A percentile compares a stretch with the other conserved stretches of the same genome.
Conservation (phyloP, 345 rosid genomes). For the Barbarea vulgaris region DNA sequence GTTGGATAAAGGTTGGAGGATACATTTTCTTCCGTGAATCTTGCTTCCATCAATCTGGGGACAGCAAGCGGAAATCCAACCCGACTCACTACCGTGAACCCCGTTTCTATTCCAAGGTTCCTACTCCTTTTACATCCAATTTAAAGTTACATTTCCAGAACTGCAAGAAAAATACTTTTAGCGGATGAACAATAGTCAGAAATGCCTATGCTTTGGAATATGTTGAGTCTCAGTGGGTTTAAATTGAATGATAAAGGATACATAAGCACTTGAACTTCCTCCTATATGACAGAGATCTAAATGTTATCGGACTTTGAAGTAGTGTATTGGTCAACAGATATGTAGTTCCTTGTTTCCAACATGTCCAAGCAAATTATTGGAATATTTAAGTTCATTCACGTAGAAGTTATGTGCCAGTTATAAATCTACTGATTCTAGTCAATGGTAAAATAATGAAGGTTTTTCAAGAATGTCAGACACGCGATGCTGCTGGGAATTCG, state of each 20-base stretch:
- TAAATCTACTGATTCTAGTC: not conserved
- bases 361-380: not conserved
- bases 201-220: not conserved
- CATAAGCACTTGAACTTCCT: not conserved
- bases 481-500: constrained; percentile 65
- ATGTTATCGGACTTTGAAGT: constrained; percentile 1
- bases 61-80: constrained; percentile 70
- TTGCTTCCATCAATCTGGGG: constrained; percentile 98
- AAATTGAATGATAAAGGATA: not conserved
- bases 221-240: not conserved
- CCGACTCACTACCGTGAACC: constrained; percentile 99
- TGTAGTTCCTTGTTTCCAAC: not conserved
- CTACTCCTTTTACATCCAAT: constrained; percentile 8
- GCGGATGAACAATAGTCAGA: not conserved
- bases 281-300: not conserved
- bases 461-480: constrained; percentile 68
- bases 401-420: not conserved
- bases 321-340: not conserved
- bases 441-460: constrained; percentile 49
- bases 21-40: constrained; percentile 94
- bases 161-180: not conserved
- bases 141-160: not conserved
- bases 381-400: not conserved
- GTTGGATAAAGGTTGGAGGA: constrained; percentile 91
- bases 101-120: constrained; percentile 85